Evolutionary conservation across 805 yeast genomes (phyloP).

Genomic region (Metschnikowia peoriensis): DNA sequence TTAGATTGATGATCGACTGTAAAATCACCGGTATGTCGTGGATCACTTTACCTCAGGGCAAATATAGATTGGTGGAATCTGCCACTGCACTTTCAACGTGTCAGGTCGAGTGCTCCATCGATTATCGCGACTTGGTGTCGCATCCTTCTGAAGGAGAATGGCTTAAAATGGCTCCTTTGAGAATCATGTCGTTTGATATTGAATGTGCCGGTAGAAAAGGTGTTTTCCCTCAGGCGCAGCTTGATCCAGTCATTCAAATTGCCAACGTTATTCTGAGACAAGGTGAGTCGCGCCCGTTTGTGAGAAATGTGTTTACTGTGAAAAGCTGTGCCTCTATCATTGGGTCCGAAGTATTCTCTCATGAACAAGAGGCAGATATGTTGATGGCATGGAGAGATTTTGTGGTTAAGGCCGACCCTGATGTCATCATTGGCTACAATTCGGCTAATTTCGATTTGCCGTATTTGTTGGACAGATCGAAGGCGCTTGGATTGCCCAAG

Average conservation of each 20-base stretch:
- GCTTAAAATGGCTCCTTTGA: constrained; percentile 88
- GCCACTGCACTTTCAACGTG: constrained; percentile 56
- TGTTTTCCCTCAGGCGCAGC: constrained; percentile 90
- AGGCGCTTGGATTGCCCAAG: constrained; percentile 56
- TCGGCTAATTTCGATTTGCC: constrained; percentile 95
- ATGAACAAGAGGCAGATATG: constrained; percentile 77
- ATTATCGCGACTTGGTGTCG: constrained; percentile 65
- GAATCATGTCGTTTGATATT: constrained; percentile 92
- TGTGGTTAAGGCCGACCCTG: constrained; percentile 83
- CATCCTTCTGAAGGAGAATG: constrained; percentile 93
- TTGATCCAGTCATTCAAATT: constrained; percentile 94
- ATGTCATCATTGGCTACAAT: constrained; percentile 94
- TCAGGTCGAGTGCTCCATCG: constrained; percentile 77
- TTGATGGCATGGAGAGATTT: constrained; percentile 83
- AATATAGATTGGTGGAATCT: constrained; percentile 53
- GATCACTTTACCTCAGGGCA: constrained; percentile 82
- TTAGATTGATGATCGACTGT: constrained; percentile 90
- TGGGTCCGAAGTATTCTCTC: constrained; percentile 84
- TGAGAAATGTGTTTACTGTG: constrained; percentile 92
- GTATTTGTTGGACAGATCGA: constrained; percentile 83
- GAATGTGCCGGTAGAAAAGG: constrained; percentile 99
- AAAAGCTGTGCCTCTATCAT: constrained; percentile 89
- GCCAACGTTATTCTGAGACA: constrained; percentile 88
- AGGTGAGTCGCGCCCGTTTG: constrained; percentile 85
- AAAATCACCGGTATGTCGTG: constrained; percentile 95